phyloP scores from a whole-genome alignment of 2,329 filamentous ascomycete species.

The Cladorrhinum sp. region DNA sequence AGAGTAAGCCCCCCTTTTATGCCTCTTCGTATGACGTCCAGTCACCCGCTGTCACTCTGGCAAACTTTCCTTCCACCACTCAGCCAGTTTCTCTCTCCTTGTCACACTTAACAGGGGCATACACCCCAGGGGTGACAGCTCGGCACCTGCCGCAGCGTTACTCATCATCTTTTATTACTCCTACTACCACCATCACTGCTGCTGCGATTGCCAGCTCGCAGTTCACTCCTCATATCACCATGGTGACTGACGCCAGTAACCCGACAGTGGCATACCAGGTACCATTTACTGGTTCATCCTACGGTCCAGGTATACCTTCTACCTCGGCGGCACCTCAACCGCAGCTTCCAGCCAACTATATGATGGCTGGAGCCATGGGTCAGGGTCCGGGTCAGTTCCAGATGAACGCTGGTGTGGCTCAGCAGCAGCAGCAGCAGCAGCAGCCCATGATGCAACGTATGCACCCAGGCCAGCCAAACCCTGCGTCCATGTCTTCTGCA shows the following conservation, averaged over 20 bases:
- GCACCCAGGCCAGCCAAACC: constrained; percentile 37
- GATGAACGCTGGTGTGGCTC: constrained; percentile 52
- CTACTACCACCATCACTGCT: neutral
- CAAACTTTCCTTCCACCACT: constrained; percentile 14
- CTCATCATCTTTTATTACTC: neutral
- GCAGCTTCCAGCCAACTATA: constrained; percentile 51
- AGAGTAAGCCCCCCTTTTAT: constrained; percentile 48
- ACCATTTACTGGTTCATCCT: constrained; percentile 56
- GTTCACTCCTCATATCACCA: constrained; percentile 6
- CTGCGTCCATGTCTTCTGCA: constrained; percentile 34
- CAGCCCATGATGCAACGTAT: constrained; percentile 45
- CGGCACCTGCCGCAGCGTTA: constrained; percentile 12
- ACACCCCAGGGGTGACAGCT: constrained; percentile 9
- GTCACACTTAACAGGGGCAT: constrained; percentile 10
- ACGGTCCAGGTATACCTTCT: constrained; percentile 49
- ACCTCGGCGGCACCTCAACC: constrained; percentile 48
- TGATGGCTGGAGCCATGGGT: constrained; percentile 53
- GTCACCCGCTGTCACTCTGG: constrained; percentile 16
- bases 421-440: constrained; percentile 41
- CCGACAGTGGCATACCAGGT: constrained; percentile 55
- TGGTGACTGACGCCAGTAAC: constrained; percentile 16
- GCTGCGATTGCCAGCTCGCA: neutral
- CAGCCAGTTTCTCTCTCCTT: constrained; percentile 9
- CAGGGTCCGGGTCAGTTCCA: constrained; percentile 54
- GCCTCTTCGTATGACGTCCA: constrained; percentile 15